Evolutionary conservation across 177 flowering plant genomes (phyloP).

Genomic region (Vitis hybrid): DNA sequence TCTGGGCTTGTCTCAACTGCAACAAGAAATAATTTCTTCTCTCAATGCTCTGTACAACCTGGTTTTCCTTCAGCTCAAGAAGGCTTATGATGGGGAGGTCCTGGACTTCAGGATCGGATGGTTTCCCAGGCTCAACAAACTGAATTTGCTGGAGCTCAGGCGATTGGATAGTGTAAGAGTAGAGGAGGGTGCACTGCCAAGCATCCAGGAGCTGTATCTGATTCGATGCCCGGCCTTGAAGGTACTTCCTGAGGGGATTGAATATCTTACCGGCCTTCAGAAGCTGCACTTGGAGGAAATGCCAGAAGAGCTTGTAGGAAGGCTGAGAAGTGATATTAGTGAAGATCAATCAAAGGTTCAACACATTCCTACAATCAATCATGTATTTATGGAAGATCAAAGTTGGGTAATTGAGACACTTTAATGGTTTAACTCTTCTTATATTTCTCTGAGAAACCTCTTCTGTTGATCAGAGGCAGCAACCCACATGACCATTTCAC

Average conservation of each 20-base stretch:
- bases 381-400: neutral
- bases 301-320: conserved; percentile 19
- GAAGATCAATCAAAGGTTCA: neutral
- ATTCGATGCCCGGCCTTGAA: conserved; percentile 20
- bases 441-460: no score
- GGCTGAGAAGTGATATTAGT: neutral
- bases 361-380: conserved; percentile 4
- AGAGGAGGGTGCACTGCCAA: conserved; percentile 32
- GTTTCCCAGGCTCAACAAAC: conserved; percentile 16
- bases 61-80: conserved; percentile 22
- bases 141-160: conserved; percentile 17
- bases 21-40: conserved; percentile 14
- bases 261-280: conserved; percentile 28
- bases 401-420: neutral
- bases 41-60: conserved; percentile 22
- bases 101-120: conserved; percentile 19
- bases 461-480: no score
- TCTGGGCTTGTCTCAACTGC: conserved; percentile 16
- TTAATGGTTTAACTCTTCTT: no score
- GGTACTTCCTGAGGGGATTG: conserved; percentile 30
- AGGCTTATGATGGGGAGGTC: conserved; percentile 22
- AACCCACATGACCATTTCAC: no score
- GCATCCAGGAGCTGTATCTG: conserved; percentile 17
- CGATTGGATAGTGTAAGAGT: conserved; percentile 15
- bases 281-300: conserved; percentile 28